Evolutionary conservation across 768 basidiomycete species (phyloP), one percentile per base, ranked within the genome.

Genomic region (Phanerodontia chrysosporium): DNA sequence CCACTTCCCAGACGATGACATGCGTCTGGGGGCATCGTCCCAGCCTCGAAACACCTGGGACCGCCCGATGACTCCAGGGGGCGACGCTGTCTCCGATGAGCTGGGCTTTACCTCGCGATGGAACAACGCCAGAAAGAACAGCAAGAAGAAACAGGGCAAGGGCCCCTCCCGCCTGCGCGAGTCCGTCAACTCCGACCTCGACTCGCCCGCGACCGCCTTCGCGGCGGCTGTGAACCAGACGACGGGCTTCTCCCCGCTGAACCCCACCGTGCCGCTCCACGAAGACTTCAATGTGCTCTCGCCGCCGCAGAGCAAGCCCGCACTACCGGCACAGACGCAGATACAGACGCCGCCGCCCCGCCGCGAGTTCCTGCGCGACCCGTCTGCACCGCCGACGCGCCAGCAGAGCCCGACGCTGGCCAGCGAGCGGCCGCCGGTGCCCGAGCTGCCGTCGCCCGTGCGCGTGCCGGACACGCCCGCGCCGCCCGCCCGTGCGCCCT

Each of bases 141-240:
- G 65, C 74, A 78, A 52, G 95, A 98, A 75, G 91, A 96, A 69
- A 89, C 95, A 48, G 84, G 94, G 55, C 96, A 95, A n/a, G 97
- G 98, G 76, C 88, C 98, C 64, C 80, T 99, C 30, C 95, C 93
- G 13, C 28, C 46, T 57, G 12, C 10, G 48, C 24, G 49, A 42
- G 57, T 42, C 24, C 18, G 35, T 58, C n/a, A 42, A 27, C 27
- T 51, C 49, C 4, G 58, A 45, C 25, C 16, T 27, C 6, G 49
- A 53, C 36, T 58, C 49, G 22, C 49, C 58, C 27, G 51, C 35
- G 29, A 30, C 49, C 14, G 55, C 44, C 2, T 58, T 58, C 58
- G 29, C 28, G 2, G 46, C n/a, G 14, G 35, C 58, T 9, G 58
- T 58, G 18, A 53, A 45, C 39, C 14, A 58, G 58, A 58, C 30